phyloP scores from a whole-genome alignment of 164 flowering plant species.

The Buxus sempervirens region DNA sequence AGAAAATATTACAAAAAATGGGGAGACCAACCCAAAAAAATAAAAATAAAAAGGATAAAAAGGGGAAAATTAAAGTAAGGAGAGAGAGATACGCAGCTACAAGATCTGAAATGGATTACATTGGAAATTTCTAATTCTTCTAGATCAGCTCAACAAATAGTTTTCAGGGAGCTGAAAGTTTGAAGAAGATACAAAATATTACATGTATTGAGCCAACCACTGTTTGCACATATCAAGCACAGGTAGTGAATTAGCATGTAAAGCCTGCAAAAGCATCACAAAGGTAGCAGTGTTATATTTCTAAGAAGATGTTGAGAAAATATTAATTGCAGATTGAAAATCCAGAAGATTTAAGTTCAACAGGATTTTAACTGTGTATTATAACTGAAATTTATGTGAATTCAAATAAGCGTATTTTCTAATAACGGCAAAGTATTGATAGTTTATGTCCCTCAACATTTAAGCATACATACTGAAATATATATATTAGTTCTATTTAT shows the following conservation, averaged over 20 bases:
- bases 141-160: background rate
- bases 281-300: background rate
- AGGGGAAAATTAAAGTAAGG: no score
- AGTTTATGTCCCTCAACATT: no score
- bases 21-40: no score
- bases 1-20: no score
- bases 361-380: background rate
- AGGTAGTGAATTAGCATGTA: constrained; percentile 95
- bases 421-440: no score
- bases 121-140: background rate
- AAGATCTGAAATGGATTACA: background rate
- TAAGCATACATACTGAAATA: no score
- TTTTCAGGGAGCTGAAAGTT: background rate
- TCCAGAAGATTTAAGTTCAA: no score
- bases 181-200: constrained; percentile 11
- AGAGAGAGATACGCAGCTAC: background rate
- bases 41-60: no score
- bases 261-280: constrained; percentile 54
- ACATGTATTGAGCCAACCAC: constrained; percentile 95
- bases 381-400: no score
- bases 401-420: no score
- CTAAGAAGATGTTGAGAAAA: background rate
- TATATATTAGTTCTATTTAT: no score
- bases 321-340: background rate
- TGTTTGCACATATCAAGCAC: constrained; percentile 99